These are phyloP conservation scores for Fusarium gaditjirri DNA, from an alignment of 2,329 filamentous ascomycete genomes.

Conservation along the genomic window DNA sequence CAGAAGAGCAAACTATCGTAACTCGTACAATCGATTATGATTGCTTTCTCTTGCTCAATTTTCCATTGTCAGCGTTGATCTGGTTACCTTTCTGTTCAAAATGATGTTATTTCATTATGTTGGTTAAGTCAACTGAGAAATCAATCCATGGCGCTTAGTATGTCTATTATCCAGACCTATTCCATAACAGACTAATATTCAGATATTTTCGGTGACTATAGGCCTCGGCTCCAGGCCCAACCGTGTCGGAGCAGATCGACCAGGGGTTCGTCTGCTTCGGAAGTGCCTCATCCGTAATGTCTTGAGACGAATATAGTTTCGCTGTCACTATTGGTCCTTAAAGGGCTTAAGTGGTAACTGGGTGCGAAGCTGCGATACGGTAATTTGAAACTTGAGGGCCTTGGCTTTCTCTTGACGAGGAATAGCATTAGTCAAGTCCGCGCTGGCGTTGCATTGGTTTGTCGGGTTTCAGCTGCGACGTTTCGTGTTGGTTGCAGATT, in stretches of 20 bases:
- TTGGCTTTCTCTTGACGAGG: background rate
- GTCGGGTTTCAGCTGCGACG: constrained; percentile 9
- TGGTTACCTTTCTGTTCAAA: background rate
- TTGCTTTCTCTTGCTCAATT: background rate
- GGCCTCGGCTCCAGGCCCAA: constrained; percentile 24
- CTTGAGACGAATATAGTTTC: constrained; percentile 40
- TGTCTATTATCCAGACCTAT: constrained; percentile 13
- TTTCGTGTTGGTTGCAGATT: constrained; percentile 36
- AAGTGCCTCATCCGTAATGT: constrained; percentile 38
- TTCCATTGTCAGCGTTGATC: background rate
- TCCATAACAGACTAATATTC: background rate
- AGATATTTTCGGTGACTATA: constrained; percentile 9
- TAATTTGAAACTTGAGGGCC: constrained; percentile 5
- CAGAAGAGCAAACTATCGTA: background rate
- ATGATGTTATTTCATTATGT: background rate
- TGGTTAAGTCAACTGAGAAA: background rate
- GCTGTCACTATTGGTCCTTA: constrained; percentile 8
- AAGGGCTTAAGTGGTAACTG: background rate
- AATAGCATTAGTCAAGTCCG: background rate
- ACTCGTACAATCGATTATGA: background rate
- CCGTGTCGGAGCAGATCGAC: constrained; percentile 14
- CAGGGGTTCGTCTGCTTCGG: constrained; percentile 29
- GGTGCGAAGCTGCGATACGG: background rate
- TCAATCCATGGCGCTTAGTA: constrained; percentile 24
- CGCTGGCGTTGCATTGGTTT: background rate